Base-by-base conservation (phyloP, 2,329 filamentous ascomycete species). In the Claviceps arundinis region DNA sequence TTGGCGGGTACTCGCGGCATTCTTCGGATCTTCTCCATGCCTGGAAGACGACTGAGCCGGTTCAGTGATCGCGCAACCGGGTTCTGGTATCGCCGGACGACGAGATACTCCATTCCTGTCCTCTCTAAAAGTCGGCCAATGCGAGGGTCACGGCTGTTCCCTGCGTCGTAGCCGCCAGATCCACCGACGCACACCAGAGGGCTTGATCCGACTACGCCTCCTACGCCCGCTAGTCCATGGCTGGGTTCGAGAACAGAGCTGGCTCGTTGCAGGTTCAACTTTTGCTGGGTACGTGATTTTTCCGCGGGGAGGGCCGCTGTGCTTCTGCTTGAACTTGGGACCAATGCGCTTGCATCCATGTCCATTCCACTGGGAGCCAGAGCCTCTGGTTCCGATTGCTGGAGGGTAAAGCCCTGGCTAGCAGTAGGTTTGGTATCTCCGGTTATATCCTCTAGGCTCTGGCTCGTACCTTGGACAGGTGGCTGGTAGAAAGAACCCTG, bases 91-190 rank as follows among this genome's bases (percentile, higher is more conserved):
- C 85, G 74, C 51, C 84, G 76, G 37, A 89, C 82, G 8, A 87
- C 84, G n/a, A 82, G 73, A 63, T 87, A 88, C 61, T 88, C 84
- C 66, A 85, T 78, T 16, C 81, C 81, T 1, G 84, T 85, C 47
- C 81, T 76, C 62, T 87, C 84, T 51, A 87, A 75, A 48, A 84
- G 74, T 62, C 80, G 77, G 59, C 76, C 73, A 30, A 86, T 73
- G 4, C 83, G 75, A 1, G 82, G 82, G 59, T 87, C 82, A 16
- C 76, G 69, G 47, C 74, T 70, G 54, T 59, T 65, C 37, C 62
- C 63, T 13, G 70, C 73, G 53, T 81, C 79, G 55, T 78, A 80
- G n/a, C 73, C 30, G 30, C 30, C 74, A 5, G 73, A 71, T 3
- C 73, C 75, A 9, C 75, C 72, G 3, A 77, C 75, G 16, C 76